Evolutionary conservation across 371 early-diverging fungal species (phyloP), one percentile per base, ranked within the genome.

Genomic region (Cokeromyces recurvatus): DNA sequence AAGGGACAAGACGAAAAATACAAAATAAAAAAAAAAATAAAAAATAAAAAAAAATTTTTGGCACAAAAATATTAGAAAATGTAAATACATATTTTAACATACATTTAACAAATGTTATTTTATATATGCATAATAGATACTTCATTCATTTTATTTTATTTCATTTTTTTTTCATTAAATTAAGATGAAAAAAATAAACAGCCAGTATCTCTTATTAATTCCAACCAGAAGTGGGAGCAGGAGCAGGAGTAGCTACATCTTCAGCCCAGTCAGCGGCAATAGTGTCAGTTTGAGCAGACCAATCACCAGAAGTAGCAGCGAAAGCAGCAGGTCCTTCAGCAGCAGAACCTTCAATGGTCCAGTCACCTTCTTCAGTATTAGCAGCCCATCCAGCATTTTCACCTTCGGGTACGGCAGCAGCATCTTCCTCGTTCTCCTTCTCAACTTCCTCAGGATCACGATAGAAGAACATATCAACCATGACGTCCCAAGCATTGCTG

Each of bases 401-500:
- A 19, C 45, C 60, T 32, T 57, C 64, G 40, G 52, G 51, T n/a
- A 53, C 62, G 25, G 61, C 74, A 49, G 60, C 58, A 49, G 57
- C 55, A 42, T 74, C 73, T 44, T 80, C 69, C 55, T 93, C 74
- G 46, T 80, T 71, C 55, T 93, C 92, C 90, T 95, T 92, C 77
- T 94, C 95, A 52, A 74, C 77, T 70, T 95, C 97, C 68, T 94
- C 96, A 58, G 96, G 89, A 61, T 95, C 59, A 43, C 64, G 55
- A 87, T 77, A 95, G 89, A 97, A 95, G 96, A 95, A 97, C 94
- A 97, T 90, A 78, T 95, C 96, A 55, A 90, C 91, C 94, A 95
- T 96, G 62, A 95, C 80, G 56, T 86, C 78, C 96, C 96, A 97
- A 59, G 84, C 79, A 53, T 76, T 64, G 55, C 77, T 62, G 68